Evolutionary conservation across 352 stramenopile species (phyloP).

Genomic region (Globisporangium splendens): DNA sequence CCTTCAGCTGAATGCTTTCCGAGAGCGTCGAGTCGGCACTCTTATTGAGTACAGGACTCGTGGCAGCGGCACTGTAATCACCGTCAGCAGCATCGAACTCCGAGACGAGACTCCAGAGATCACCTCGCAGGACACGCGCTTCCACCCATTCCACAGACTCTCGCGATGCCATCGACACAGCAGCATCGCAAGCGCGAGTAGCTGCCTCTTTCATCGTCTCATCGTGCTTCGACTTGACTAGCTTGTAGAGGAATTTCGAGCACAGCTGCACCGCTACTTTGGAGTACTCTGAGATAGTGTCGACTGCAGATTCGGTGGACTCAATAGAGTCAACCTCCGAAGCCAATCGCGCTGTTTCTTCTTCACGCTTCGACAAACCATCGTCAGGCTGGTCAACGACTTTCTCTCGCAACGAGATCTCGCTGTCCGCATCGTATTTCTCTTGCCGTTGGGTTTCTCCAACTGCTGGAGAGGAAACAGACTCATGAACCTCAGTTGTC

Average conservation of each 20-base stretch:
- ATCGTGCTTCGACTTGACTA: slow-evolving; percentile 46
- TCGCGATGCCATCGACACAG: slow-evolving; percentile 28
- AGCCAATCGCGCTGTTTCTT: neutral
- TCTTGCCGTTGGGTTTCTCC: neutral
- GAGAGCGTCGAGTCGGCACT: slow-evolving; percentile 9
- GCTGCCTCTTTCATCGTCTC: slow-evolving; percentile 28
- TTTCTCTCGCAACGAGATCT: neutral
- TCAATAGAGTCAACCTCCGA: neutral
- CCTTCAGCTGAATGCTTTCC: slow-evolving; percentile 35
- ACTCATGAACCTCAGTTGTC: neutral
- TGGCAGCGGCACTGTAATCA: slow-evolving; percentile 33
- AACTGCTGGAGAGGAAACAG: neutral
- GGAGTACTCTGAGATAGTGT: slow-evolving; percentile 20
- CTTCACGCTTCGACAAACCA: neutral
- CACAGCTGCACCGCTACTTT: slow-evolving; percentile 33
- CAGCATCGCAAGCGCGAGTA: slow-evolving; percentile 40
- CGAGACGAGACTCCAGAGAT: slow-evolving; percentile 46
- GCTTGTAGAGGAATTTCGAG: slow-evolving; percentile 27
- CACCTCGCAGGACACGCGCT: slow-evolving; percentile 44
- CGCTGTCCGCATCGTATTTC: neutral
- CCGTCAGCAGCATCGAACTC: slow-evolving; percentile 32
- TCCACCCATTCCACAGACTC: slow-evolving; percentile 25
- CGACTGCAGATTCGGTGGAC: neutral
- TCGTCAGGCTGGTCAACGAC: neutral
- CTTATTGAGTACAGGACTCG: neutral